Evolutionary conservation across 345 rosid species (phyloP).

Genomic region (Melaleuca quinquenervia): DNA sequence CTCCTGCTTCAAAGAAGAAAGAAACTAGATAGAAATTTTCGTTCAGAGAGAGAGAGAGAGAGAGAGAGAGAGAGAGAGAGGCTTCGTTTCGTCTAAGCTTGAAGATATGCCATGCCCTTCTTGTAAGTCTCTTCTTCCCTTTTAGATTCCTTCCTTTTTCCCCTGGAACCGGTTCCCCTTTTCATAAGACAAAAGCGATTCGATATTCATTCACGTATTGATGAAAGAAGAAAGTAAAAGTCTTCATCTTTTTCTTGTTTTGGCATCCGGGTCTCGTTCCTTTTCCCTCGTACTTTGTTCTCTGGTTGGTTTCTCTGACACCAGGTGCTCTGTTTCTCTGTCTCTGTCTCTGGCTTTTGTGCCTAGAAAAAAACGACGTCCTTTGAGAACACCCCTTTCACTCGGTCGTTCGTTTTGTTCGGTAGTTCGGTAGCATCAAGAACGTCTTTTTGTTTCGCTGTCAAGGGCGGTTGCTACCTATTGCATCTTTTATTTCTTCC

Average conservation of each 20-base stretch:
- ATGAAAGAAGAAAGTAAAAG: not conserved
- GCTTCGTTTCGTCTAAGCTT: slow-evolving; percentile 27
- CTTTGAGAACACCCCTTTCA: not conserved
- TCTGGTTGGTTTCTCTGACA: not conserved
- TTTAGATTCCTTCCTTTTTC: not conserved
- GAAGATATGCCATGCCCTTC: slow-evolving; percentile 42
- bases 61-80: not conserved
- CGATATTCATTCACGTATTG: not conserved
- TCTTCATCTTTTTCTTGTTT: not conserved
- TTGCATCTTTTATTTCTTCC: not conserved
- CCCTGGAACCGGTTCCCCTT: slow-evolving; percentile 1
- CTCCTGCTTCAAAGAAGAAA: not conserved
- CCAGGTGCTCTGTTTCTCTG: slow-evolving; percentile 1
- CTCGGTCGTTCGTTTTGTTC: not conserved
- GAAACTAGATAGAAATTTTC: not conserved
- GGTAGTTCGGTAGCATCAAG: not conserved
- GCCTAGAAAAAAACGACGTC: not conserved
- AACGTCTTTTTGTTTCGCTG: not conserved
- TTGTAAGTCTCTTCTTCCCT: slow-evolving; percentile 49
- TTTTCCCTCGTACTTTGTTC: not conserved
- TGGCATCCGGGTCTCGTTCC: not conserved
- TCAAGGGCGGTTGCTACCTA: not conserved
- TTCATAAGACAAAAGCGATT: not conserved
- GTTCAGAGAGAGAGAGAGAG: not conserved
- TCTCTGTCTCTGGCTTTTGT: not conserved